phyloP scores from a whole-genome alignment of 495 filamentous ascomycete species.

The Xylaria cubensis region DNA sequence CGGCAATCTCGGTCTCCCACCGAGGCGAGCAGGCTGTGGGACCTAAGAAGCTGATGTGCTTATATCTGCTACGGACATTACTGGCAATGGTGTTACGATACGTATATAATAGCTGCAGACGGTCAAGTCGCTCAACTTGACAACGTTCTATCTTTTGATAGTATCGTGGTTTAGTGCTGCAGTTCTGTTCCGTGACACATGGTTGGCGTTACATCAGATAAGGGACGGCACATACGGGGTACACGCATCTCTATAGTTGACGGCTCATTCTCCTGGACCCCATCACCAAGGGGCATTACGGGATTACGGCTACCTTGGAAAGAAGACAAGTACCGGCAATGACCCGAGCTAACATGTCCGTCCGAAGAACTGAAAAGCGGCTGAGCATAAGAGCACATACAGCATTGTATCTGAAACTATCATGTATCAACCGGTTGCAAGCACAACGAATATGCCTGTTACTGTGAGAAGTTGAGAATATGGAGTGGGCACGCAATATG shows the following conservation, averaged over 20 bases:
- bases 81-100: not conserved
- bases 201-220: not conserved
- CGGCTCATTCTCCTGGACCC: not conserved
- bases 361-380: not conserved
- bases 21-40: not conserved
- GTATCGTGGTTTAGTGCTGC: too few species aligned
- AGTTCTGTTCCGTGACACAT: too few species aligned
- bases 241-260: not conserved
- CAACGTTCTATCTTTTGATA: too few species aligned
- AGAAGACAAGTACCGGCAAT: not conserved
- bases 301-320: not conserved
- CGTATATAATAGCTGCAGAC: too few species aligned
- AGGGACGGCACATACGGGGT: not conserved
- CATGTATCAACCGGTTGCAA: not conserved
- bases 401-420: not conserved
- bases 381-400: not conserved
- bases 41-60: not conserved
- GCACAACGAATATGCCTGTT: not conserved
- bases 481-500: not conserved
- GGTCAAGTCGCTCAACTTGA: too few species aligned
- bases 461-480: not conserved
- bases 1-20: not conserved
- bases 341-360: not conserved
- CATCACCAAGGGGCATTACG: not conserved
- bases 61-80: not conserved